Evolutionary conservation across 176 grass and related monocot species (phyloP).

Genomic region (Oryza australiensis): DNA sequence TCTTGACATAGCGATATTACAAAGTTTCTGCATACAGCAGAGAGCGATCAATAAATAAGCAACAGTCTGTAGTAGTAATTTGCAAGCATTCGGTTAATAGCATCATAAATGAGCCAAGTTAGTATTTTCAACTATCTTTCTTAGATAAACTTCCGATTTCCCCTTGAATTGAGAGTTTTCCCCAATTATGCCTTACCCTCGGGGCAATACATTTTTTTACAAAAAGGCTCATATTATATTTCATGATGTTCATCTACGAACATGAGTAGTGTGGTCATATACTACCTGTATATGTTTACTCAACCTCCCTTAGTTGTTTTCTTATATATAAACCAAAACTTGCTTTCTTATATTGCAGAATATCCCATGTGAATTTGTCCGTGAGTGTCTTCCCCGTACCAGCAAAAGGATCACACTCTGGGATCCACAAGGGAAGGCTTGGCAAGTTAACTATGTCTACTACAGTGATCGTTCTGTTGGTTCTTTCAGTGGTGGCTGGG

Average conservation of each 20-base stretch:
- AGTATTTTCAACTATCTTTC: background rate
- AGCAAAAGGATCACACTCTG: slow-evolving; percentile 61
- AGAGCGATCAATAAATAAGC: background rate
- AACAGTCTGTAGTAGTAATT: background rate
- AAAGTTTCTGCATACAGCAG: background rate
- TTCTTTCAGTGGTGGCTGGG: slow-evolving; percentile 78
- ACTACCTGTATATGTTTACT: background rate
- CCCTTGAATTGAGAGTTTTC: background rate
- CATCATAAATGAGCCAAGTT: background rate
- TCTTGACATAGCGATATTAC: background rate
- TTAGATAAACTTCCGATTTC: background rate
- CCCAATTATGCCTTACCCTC: background rate
- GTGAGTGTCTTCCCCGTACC: slow-evolving; percentile 47
- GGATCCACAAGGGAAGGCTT: slow-evolving; percentile 70
- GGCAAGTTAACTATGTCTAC: slow-evolving; percentile 67
- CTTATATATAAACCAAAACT: too few species aligned
- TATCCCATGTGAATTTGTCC: slow-evolving; percentile 55
- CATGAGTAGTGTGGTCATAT: background rate
- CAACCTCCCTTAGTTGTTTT: too few species aligned
- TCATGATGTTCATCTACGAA: background rate
- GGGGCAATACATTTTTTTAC: background rate
- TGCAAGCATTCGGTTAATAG: background rate
- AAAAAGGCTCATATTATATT: slow-evolving; percentile 2
- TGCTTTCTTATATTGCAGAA: slow-evolving; percentile 48
- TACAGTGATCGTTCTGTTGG: slow-evolving; percentile 35